Evolutionary conservation across 148 eudicot species (phyloP), one percentile per base, ranked within the genome.

Genomic region (Amaranthus palmeri): DNA sequence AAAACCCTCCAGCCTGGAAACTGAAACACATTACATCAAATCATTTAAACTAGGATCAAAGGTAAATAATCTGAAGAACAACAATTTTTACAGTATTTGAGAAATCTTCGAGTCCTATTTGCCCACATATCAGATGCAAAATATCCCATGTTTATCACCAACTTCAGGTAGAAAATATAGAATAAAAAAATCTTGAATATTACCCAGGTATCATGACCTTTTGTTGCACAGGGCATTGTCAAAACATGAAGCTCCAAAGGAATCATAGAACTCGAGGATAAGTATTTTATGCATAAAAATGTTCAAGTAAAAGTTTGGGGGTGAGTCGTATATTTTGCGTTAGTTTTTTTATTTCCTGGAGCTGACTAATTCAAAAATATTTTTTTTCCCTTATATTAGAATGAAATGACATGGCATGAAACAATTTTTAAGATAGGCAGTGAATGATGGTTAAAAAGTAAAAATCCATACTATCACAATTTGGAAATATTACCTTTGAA

Each of bases 1-100:
- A 84, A 95, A 95, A 76, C 98, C 98, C 83, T 95, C 98, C 78
- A 95, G 93, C 91, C 96, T 95, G 75, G 91, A 91, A 83, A 95
- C 97, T 93, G 98, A 84, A 82, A 77, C 63, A 81, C 65, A 61
- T 70, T 61, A 72, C 54, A 82, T 85, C 76, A 25, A 25, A 25
- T 25, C 36, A 75, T 51, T 71, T 77, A 59, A 77, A 65, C 59
- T 41, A 50, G 58, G 49, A 41, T 48, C 47, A 4, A 58, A 66
- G 44, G 5, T 68, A 60, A 2, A 11, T 65, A 9, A 62, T 50
- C 44, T 66, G 46, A 67, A 40, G 25, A 42, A 71, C 36, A 48
- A 48, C 61, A 40, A 59, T 56, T 41, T 50, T 10, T 60, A 48
- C 18, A 52, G 25, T 46, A 15, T 25, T 8, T 42, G 8, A 46